Evolutionary conservation across 768 basidiomycete genomes (phyloP).

Genomic region (Lentinula aciculospora): DNA sequence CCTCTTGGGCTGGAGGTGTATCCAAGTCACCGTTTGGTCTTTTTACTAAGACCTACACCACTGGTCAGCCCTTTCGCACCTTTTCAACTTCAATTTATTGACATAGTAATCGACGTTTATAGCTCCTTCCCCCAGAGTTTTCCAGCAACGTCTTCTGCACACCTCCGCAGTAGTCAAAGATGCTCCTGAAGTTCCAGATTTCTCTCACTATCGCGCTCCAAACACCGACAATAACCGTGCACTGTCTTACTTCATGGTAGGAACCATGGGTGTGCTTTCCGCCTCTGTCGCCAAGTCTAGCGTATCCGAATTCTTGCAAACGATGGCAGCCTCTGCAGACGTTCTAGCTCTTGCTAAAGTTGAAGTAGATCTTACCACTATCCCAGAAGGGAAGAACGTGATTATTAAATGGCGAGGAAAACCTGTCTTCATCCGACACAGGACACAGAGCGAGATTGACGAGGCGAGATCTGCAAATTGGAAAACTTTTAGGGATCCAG

Average conservation of each 20-base stretch:
- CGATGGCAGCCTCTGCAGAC: slow-evolving; percentile 96
- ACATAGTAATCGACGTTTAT: slow-evolving; percentile 2
- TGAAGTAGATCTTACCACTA: slow-evolving; percentile 83
- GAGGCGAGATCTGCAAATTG: slow-evolving; percentile 85
- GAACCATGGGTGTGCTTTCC: slow-evolving; percentile 87
- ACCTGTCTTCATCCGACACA: slow-evolving; percentile 98
- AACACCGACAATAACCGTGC: slow-evolving; percentile 65
- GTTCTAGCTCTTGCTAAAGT: slow-evolving; percentile 98
- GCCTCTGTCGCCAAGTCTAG: slow-evolving; percentile 93
- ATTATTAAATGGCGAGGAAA: slow-evolving; percentile 99
- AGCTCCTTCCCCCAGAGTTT: slow-evolving; percentile 50
- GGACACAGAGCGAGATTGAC: slow-evolving; percentile 85
- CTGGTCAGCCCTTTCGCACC: slow-evolving; percentile 36
- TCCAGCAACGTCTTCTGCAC: slow-evolving; percentile 71
- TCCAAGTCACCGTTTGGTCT: slow-evolving; percentile 47
- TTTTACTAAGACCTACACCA: slow-evolving; percentile 57
- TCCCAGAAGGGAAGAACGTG: slow-evolving; percentile 97
- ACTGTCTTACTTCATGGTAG: slow-evolving; percentile 86
- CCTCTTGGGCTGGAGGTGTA: slow-evolving; percentile 59
- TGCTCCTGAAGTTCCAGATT: slow-evolving; percentile 86
- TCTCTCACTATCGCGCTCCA: slow-evolving; percentile 70
- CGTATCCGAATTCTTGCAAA: slow-evolving; percentile 89
- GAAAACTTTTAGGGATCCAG: slow-evolving; percentile 87
- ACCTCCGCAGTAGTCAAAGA: slow-evolving; percentile 65
- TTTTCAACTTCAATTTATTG: neutral